Evolutionary conservation across 2,329 filamentous ascomycete species (phyloP).

Genomic region (Paracoccidioides lutzii): DNA sequence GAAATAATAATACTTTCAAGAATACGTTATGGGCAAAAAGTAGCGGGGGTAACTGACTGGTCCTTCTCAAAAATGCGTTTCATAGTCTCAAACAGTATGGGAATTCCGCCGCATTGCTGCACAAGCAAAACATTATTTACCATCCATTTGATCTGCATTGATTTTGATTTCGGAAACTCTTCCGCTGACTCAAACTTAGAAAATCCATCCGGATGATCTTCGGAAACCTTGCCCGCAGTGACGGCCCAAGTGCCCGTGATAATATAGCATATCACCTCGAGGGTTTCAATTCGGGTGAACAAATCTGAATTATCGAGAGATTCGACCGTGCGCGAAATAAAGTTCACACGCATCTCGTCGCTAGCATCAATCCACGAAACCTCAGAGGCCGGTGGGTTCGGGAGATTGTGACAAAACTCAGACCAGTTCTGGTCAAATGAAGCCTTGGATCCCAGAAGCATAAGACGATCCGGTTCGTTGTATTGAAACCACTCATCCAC

Average conservation of each 20-base stretch:
- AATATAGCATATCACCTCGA: slow-evolving; percentile 39
- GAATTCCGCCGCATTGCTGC: slow-evolving; percentile 24
- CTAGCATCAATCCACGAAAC: slow-evolving; percentile 55
- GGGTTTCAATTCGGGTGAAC: slow-evolving; percentile 30
- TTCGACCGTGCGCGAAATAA: slow-evolving; percentile 27
- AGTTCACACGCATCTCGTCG: slow-evolving; percentile 35
- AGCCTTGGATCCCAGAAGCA: slow-evolving; percentile 60
- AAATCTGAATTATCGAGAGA: slow-evolving; percentile 28
- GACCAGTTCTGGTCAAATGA: slow-evolving; percentile 69
- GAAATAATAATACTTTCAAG: background rate
- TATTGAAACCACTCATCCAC: slow-evolving; percentile 98
- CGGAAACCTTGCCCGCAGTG: slow-evolving; percentile 41
- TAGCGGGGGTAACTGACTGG: slow-evolving; percentile 10
- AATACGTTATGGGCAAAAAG: background rate
- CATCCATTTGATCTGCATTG: slow-evolving; percentile 37
- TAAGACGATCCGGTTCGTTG: slow-evolving; percentile 69
- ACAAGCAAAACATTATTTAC: slow-evolving; percentile 29
- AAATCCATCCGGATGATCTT: slow-evolving; percentile 22
- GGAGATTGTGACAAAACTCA: slow-evolving; percentile 31
- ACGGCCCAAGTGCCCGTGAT: slow-evolving; percentile 58
- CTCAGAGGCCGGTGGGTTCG: slow-evolving; percentile 21
- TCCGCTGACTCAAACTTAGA: slow-evolving; percentile 12
- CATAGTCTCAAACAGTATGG: slow-evolving; percentile 26
- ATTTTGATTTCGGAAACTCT: slow-evolving; percentile 35
- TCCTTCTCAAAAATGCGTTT: slow-evolving; percentile 28